Evolutionary conservation across 2,329 filamentous ascomycete genomes (phyloP).

Genomic region (Orbilia javanica): DNA sequence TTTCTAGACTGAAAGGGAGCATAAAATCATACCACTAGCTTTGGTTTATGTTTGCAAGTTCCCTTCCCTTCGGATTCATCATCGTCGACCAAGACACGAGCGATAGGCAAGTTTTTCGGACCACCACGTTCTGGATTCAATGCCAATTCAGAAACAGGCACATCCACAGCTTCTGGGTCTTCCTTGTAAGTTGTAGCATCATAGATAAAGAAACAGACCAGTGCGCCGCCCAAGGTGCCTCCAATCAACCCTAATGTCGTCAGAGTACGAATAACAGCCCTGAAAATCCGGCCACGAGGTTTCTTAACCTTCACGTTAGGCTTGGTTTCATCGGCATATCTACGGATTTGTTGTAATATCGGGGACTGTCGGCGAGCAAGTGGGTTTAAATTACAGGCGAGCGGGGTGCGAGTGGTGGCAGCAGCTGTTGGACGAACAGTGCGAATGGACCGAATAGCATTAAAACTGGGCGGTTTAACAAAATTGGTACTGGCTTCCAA

Average conservation of each 20-base stretch:
- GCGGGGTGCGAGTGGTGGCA: conserved; percentile 12
- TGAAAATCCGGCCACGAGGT: conserved; percentile 37
- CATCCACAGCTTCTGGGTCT: conserved; percentile 75
- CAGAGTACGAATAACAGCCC: conserved; percentile 67
- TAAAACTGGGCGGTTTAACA: conserved; percentile 20
- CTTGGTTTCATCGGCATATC: conserved; percentile 39
- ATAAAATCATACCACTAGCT: conserved; percentile 77
- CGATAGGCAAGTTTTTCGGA: conserved; percentile 94
- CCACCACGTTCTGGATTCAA: conserved; percentile 84
- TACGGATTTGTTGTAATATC: conserved; percentile 41
- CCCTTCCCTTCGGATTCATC: conserved; percentile 80
- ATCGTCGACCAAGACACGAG: conserved; percentile 88
- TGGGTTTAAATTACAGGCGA: conserved; percentile 34
- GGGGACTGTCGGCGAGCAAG: conserved; percentile 18
- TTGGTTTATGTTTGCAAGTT: conserved; percentile 85
- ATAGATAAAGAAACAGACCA: conserved; percentile 91
- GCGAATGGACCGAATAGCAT: conserved; percentile 38
- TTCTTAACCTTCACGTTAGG: conserved; percentile 50
- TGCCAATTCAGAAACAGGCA: conserved; percentile 86
- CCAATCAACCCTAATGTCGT: conserved; percentile 81
- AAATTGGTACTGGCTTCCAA: conserved; percentile 31
- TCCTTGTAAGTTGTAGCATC: conserved; percentile 92
- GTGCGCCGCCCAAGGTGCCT: conserved; percentile 75
- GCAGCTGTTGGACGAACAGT: conserved; percentile 12
- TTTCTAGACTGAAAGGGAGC: not conserved